phyloP scores from a whole-genome alignment of 306 rosid genomes.

The Prunus mongolica region DNA sequence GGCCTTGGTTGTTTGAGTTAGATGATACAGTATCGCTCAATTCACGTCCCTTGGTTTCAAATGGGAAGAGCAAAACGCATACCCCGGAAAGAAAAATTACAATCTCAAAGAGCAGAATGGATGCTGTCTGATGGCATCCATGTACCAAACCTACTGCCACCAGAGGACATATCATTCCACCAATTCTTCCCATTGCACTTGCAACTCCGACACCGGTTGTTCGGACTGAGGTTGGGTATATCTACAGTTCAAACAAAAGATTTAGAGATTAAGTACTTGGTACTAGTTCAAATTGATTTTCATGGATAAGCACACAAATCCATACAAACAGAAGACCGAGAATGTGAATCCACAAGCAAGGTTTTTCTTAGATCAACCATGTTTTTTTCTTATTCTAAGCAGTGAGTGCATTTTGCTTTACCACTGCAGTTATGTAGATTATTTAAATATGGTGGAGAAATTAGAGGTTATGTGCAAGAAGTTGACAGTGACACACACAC shows the following conservation, averaged over 20 bases:
- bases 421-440: too few species aligned
- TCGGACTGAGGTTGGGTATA: slow-evolving; percentile 87
- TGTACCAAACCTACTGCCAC: slow-evolving; percentile 87
- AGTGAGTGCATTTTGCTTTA: too few species aligned
- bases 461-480: too few species aligned
- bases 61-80: slow-evolving; percentile 67
- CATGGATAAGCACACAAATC: background rate
- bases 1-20: slow-evolving; percentile 10
- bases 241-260: slow-evolving; percentile 42
- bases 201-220: slow-evolving; percentile 94
- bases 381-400: too few species aligned
- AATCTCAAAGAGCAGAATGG: slow-evolving; percentile 71
- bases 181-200: slow-evolving; percentile 82
- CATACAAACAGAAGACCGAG: background rate
- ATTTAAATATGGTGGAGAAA: too few species aligned
- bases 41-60: slow-evolving; percentile 86
- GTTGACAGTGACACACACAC: too few species aligned
- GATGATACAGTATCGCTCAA: slow-evolving; percentile 55
- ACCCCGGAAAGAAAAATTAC: slow-evolving; percentile 72
- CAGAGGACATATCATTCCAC: slow-evolving; percentile 87
- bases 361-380: background rate
- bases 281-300: background rate
- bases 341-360: background rate
- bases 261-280: background rate
- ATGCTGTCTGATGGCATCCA: slow-evolving; percentile 76